These are phyloP conservation scores for Suillus subalutaceus DNA, from an alignment of 768 basidiomycete species.

Conservation along the genomic window DNA sequence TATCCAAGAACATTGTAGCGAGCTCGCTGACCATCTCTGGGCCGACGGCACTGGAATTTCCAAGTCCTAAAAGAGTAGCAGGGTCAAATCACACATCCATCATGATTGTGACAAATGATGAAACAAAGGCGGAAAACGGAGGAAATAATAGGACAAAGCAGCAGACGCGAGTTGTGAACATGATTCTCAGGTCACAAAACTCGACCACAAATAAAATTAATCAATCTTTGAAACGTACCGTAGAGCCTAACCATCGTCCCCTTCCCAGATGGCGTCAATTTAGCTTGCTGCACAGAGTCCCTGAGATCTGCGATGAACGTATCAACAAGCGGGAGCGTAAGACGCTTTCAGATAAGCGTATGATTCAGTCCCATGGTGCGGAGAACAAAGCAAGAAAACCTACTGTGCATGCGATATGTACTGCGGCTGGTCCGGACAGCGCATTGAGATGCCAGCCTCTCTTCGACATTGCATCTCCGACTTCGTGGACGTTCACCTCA, in stretches of 20 bases:
- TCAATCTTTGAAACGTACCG: slow-evolving; percentile 49
- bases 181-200: not conserved
- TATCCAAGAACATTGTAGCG: slow-evolving; percentile 80
- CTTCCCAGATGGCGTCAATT: slow-evolving; percentile 58
- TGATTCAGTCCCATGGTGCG: not conserved
- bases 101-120: not conserved
- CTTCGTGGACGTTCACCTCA: slow-evolving; percentile 68
- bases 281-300: slow-evolving; percentile 73
- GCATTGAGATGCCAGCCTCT: slow-evolving; percentile 94
- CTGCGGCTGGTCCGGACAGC: slow-evolving; percentile 72
- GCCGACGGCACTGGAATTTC: slow-evolving; percentile 80
- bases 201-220: slow-evolving; percentile 11
- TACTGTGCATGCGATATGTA: slow-evolving; percentile 96
- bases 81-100: not conserved
- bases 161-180: slow-evolving; percentile 6
- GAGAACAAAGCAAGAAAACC: slow-evolving; percentile 26
- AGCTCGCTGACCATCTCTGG: slow-evolving; percentile 78
- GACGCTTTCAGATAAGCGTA: slow-evolving; percentile 46
- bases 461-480: slow-evolving; percentile 87
- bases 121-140: not conserved
- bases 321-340: slow-evolving; percentile 79
- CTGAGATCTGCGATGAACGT: slow-evolving; percentile 85
- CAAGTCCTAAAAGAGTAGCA: slow-evolving; percentile 56
- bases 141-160: not conserved
- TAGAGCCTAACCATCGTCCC: slow-evolving; percentile 93